These are phyloP conservation scores for Cercospora sp. DNA, from an alignment of 2,329 filamentous ascomycete genomes.

Conservation along the genomic window DNA sequence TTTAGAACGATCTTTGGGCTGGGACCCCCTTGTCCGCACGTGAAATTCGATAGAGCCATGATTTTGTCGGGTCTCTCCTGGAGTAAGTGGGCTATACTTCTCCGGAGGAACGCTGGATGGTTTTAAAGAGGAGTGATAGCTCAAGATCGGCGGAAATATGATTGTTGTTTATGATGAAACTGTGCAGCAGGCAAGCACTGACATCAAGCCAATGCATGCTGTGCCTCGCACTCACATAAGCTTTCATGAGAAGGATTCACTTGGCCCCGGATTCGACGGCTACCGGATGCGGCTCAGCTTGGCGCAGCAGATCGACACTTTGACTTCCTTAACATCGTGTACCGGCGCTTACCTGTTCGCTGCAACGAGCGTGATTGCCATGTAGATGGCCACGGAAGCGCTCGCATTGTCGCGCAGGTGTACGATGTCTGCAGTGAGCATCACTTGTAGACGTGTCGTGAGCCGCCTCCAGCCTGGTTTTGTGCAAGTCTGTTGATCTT, in stretches of 20 bases:
- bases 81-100: no score
- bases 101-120: not conserved
- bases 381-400: not conserved
- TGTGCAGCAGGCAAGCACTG: not conserved
- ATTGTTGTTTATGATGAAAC: not conserved
- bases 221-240: not conserved
- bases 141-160: not conserved
- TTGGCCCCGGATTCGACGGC: not conserved
- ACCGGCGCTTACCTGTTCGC: not conserved
- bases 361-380: not conserved
- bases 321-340: not conserved
- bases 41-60: not conserved
- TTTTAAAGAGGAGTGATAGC: not conserved
- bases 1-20: not conserved
- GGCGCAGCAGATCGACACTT: not conserved
- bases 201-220: not conserved
- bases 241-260: not conserved
- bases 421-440: not conserved
- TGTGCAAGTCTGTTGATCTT: not conserved
- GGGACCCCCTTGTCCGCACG: not conserved
- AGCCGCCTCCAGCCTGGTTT: no score
- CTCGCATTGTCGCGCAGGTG: not conserved
- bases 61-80: no score
- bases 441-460: no score
- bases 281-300: not conserved